Evolutionary conservation across 2,329 filamentous ascomycete species (phyloP).

Genomic region (Escovopsis sp.): DNA sequence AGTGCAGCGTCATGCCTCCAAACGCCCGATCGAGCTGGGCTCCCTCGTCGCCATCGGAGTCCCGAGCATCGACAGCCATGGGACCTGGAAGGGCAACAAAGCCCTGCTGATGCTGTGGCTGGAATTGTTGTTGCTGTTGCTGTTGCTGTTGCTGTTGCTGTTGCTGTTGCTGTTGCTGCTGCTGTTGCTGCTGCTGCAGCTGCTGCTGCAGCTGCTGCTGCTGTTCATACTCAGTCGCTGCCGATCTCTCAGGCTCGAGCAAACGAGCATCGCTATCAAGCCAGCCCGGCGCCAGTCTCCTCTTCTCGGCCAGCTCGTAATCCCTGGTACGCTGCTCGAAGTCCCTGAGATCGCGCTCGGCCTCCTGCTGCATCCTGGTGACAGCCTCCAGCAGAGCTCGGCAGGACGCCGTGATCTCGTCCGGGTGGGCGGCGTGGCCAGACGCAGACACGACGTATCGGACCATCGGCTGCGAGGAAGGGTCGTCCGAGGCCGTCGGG

Average conservation of each 20-base stretch:
- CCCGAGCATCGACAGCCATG: conserved; percentile 1
- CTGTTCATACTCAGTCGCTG: conserved; percentile 14
- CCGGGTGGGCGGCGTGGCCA: conserved; percentile 71
- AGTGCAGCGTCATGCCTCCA: conserved; percentile 28
- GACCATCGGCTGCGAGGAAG: conserved; percentile 30
- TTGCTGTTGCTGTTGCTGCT: conserved; percentile 6
- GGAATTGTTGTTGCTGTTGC: too few species aligned
- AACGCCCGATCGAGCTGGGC: conserved; percentile 44
- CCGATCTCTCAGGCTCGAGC: conserved; percentile 47
- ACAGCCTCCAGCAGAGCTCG: conserved; percentile 64
- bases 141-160: conserved; percentile 9
- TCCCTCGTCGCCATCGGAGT: conserved; percentile 31
- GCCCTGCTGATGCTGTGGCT: conserved; percentile 5
- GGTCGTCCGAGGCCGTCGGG: conserved; percentile 20
- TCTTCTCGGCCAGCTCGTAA: conserved; percentile 63
- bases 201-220: conserved; percentile 6
- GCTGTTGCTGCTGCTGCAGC: conserved; percentile 13
- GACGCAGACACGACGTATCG: conserved; percentile 65
- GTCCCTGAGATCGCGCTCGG: conserved; percentile 47
- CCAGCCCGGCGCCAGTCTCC: conserved; percentile 66
- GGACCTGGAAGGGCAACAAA: background rate
- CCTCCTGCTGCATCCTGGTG: conserved; percentile 49
- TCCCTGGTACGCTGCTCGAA: conserved; percentile 54
- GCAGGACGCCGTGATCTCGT: conserved; percentile 74
- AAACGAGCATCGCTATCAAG: conserved; percentile 58